A percentile compares a stretch with the other conserved stretches of the same genome.
Conservation (phyloP, 768 basidiomycete species). For the Fomitopsis serialis region DNA sequence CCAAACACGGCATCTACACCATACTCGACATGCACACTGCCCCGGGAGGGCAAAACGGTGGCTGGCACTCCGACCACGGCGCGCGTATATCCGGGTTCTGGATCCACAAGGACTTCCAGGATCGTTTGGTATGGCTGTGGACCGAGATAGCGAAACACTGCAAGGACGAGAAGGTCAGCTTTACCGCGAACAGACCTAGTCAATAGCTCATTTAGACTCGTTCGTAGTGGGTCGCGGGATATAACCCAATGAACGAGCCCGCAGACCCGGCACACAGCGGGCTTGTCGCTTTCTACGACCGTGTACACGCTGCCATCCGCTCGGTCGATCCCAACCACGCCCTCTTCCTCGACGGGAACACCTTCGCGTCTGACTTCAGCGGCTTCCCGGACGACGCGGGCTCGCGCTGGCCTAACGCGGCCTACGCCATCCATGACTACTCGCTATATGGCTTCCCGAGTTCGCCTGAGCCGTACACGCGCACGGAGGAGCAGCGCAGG, state of each 20-base stretch:
- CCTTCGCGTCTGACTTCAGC: conserved; percentile 75
- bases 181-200: neutral
- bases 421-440: conserved; percentile 80
- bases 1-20: conserved; percentile 73
- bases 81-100: conserved; percentile 71
- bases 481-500: conserved; percentile 47
- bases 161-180: conserved; percentile 13
- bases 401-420: conserved; percentile 63
- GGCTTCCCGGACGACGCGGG: conserved; percentile 59
- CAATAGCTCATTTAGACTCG: neutral
- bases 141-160: conserved; percentile 70
- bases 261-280: conserved; percentile 65
- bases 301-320: conserved; percentile 66
- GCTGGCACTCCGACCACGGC: conserved; percentile 77
- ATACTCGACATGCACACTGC: conserved; percentile 80
- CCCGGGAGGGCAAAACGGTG: conserved; percentile 69
- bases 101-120: conserved; percentile 83
- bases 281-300: conserved; percentile 62
- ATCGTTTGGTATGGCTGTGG: conserved; percentile 76
- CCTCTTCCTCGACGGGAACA: conserved; percentile 82
- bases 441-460: conserved; percentile 68
- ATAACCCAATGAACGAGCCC: conserved; percentile 84
- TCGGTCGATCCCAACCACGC: conserved; percentile 63
- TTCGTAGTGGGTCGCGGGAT: conserved; percentile 69
- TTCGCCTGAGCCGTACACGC: conserved; percentile 48